Evolutionary conservation across 495 filamentous ascomycete genomes (phyloP).

Genomic region (Tetracladium setigerum): DNA sequence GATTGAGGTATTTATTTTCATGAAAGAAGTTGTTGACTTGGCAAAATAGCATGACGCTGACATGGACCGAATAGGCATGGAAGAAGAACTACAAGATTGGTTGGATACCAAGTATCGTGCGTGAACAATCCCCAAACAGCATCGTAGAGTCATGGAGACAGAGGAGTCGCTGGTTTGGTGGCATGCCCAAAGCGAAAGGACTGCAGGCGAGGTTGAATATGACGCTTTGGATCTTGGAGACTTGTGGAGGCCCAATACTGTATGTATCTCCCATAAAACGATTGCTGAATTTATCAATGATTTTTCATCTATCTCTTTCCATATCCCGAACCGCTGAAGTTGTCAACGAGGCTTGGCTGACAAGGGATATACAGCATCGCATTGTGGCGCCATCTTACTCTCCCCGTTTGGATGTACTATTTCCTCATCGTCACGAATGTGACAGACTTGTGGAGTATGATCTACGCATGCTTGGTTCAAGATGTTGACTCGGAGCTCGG

Average conservation of each 20-base stretch:
- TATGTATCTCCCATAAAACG: not conserved
- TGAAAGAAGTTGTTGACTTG: too few relatives aligned
- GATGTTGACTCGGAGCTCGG: not conserved
- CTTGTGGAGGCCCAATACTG: constrained; percentile 1
- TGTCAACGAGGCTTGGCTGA: too few relatives aligned
- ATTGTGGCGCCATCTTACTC: too few relatives aligned
- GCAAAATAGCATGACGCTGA: not conserved
- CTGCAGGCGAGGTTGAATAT: not conserved
- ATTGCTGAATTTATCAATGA: not conserved
- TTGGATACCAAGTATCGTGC: constrained; percentile 1
- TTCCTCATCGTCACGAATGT: not conserved
- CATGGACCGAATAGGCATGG: not conserved
- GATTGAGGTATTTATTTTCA: not conserved
- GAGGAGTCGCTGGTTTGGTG: constrained; percentile 1
- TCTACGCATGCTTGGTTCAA: not conserved
- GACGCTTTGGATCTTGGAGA: not conserved
- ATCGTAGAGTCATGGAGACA: not conserved
- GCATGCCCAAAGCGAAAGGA: not conserved
- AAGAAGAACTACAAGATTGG: not conserved
- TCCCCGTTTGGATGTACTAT: not conserved
- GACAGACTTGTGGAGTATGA: not conserved
- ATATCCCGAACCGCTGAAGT: too few relatives aligned
- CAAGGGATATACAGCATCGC: too few relatives aligned
- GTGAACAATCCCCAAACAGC: constrained; percentile 1
- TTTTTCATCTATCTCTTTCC: too few relatives aligned